Evolutionary conservation across 2,329 filamentous ascomycete genomes (phyloP).

Genomic region (Penicillium sp.): DNA sequence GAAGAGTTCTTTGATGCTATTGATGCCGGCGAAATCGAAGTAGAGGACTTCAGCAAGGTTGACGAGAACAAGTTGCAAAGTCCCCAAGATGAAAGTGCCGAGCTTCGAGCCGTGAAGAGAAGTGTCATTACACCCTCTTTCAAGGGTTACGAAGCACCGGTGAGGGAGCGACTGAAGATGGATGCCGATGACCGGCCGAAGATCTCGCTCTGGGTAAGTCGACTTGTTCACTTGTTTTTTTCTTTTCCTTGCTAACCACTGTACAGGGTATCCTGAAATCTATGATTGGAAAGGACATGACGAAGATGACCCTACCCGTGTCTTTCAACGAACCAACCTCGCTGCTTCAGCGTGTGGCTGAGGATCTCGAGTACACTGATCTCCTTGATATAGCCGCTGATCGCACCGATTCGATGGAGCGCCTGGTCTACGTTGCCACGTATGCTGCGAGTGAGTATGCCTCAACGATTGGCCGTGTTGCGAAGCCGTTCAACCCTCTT

Average conservation of each 20-base stretch:
- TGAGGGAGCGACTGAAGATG: conserved; percentile 75
- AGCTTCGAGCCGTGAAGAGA: conserved; percentile 49
- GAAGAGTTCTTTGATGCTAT: conserved; percentile 98
- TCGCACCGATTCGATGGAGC: conserved; percentile 79
- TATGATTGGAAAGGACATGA: conserved; percentile 99
- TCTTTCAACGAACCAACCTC: conserved; percentile 99
- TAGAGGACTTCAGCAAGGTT: conserved; percentile 57
- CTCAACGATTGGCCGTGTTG: conserved; percentile 91
- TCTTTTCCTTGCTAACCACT: conserved; percentile 6
- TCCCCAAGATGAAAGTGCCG: conserved; percentile 36
- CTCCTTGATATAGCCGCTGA: conserved; percentile 85
- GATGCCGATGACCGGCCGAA: conserved; percentile 90
- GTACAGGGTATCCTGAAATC: conserved; percentile 87
- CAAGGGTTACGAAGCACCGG: conserved; percentile 84
- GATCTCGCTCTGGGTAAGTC: conserved; percentile 86
- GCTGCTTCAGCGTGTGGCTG: conserved; percentile 85
- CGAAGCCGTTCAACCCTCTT: conserved; percentile 96
- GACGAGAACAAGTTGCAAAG: conserved; percentile 47
- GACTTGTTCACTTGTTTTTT: neutral
- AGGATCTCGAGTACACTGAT: conserved; percentile 97
- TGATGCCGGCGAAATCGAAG: conserved; percentile 82
- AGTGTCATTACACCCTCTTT: conserved; percentile 73
- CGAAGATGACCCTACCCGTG: conserved; percentile 96
- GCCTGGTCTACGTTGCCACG: conserved; percentile 88
- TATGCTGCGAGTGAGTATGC: conserved; percentile 97